Conservation (phyloP, 441 rosid species). For the Cnidoscolus chayamansa region DNA sequence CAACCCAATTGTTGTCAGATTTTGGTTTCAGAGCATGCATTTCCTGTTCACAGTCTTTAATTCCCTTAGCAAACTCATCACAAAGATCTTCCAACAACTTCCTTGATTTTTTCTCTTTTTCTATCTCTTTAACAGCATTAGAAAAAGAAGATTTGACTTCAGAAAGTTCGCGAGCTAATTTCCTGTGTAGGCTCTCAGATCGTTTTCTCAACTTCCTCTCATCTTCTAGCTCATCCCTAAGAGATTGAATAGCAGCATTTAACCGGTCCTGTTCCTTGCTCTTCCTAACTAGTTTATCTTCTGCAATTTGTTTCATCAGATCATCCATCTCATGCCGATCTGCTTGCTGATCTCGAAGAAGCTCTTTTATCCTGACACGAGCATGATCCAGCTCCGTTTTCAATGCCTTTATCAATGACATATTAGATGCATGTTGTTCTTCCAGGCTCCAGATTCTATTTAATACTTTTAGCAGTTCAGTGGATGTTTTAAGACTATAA, state of each 20-base stretch:
- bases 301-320: slow-evolving; percentile 77
- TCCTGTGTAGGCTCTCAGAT: slow-evolving; percentile 79
- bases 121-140: slow-evolving; percentile 48
- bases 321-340: slow-evolving; percentile 68
- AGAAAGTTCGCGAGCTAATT: slow-evolving; percentile 73
- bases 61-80: slow-evolving; percentile 85
- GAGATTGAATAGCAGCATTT: slow-evolving; percentile 61
- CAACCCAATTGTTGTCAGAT: slow-evolving; percentile 60
- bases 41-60: slow-evolving; percentile 75
- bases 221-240: slow-evolving; percentile 77
- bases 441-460: slow-evolving; percentile 89
- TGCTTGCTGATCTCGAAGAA: slow-evolving; percentile 66
- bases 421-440: slow-evolving; percentile 76
- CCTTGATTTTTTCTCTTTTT: slow-evolving; percentile 61
- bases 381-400: slow-evolving; percentile 73
- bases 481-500: slow-evolving; percentile 77
- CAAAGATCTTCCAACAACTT: slow-evolving; percentile 76
- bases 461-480: slow-evolving; percentile 84
- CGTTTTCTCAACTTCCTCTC: slow-evolving; percentile 79
- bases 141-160: slow-evolving; percentile 54
- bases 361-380: slow-evolving; percentile 65
- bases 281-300: slow-evolving; percentile 63
- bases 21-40: slow-evolving; percentile 66
- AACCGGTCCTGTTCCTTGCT: slow-evolving; percentile 69
- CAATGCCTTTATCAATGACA: slow-evolving; percentile 62